Evolutionary conservation across 108 stramenopile genomes (phyloP).

Genomic region (Conticribra weissflogii): DNA sequence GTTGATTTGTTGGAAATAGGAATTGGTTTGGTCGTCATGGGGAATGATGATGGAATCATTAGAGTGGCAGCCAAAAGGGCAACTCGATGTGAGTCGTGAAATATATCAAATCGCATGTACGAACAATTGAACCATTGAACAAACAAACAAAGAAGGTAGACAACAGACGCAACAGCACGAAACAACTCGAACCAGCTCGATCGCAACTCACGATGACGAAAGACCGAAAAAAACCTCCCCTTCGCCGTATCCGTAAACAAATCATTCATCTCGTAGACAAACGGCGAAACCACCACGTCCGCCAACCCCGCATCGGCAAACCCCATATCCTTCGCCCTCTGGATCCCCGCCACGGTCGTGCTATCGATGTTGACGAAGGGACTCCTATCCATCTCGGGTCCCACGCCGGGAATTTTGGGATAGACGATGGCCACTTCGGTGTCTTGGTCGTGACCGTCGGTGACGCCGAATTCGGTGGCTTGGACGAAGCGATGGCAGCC

Average conservation of each 20-base stretch:
- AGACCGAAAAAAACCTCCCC: conserved; percentile 59
- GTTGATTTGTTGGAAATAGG: no score
- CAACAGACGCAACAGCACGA: not conserved
- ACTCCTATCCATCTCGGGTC: conserved; percentile 44
- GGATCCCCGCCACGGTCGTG: conserved; percentile 60
- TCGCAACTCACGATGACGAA: conserved; percentile 50
- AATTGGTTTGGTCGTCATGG: no score
- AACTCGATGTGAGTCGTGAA: no score
- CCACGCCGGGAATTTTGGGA: conserved; percentile 50
- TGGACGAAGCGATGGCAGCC: conserved; percentile 59
- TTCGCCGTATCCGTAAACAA: conserved; percentile 53
- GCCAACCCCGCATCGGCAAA: conserved; percentile 64
- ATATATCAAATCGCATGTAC: no score
- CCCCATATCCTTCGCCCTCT: conserved; percentile 56
- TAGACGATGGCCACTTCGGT: conserved; percentile 60
- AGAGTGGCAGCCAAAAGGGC: no score
- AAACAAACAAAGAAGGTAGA: not conserved
- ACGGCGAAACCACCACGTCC: conserved; percentile 59
- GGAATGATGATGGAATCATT: no score
- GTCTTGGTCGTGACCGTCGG: conserved; percentile 58
- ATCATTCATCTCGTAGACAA: conserved; percentile 59
- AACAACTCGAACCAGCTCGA: not conserved
- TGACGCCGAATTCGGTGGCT: conserved; percentile 65
- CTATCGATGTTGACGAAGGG: conserved; percentile 69
- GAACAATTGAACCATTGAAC: no score